These are phyloP conservation scores for Euphorbia celastroides DNA, from an alignment of 441 rosid genomes.

Conservation along the genomic window DNA sequence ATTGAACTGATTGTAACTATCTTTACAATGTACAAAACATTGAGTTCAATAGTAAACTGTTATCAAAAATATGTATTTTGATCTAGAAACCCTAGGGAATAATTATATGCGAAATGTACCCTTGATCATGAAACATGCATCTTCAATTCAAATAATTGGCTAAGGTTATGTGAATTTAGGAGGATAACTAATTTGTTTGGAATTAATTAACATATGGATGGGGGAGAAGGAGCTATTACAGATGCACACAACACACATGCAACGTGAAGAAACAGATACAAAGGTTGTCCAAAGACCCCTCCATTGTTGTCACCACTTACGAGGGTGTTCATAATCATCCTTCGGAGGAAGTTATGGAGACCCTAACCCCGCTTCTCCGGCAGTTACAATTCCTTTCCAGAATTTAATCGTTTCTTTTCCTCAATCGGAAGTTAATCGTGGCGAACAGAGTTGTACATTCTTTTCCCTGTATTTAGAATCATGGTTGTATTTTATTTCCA, in stretches of 20 bases:
- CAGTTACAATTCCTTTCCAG: conserved; percentile 14
- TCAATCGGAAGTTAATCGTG: background rate
- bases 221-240: conserved; percentile 15
- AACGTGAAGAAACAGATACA: conserved; percentile 16
- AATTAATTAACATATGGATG: background rate
- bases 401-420: background rate
- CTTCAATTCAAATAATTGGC: no score
- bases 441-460: background rate
- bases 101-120: no score
- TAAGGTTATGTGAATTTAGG: no score
- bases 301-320: conserved; percentile 10
- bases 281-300: conserved; percentile 12
- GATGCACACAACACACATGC: conserved; percentile 15
- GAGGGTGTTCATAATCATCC: conserved; percentile 16
- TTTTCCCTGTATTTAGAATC: background rate
- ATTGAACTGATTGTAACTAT: no score
- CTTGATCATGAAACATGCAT: no score
- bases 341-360: conserved; percentile 15
- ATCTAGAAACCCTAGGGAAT: no score
- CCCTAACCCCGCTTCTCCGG: conserved; percentile 12
- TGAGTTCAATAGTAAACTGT: no score
- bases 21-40: no score
- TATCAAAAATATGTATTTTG: no score
- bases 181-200: background rate
- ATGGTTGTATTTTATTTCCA: no score